Evolutionary conservation across 371 early-diverging fungal species (phyloP), one percentile per base, ranked within the genome.

Genomic region (Haplosporangium sp.): DNA sequence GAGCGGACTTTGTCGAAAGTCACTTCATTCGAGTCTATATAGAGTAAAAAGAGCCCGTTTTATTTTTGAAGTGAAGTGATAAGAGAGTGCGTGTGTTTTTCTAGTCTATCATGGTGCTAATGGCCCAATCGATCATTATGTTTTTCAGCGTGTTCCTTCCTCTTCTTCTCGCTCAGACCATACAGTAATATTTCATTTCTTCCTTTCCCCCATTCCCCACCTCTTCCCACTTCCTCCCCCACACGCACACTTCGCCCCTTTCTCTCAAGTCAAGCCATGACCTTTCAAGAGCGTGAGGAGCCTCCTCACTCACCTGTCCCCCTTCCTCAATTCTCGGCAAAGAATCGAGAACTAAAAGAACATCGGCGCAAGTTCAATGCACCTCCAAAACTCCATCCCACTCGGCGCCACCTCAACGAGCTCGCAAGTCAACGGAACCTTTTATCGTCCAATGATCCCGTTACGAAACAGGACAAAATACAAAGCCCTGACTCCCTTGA

Each of bases 351-450:
- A 20, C 58, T 38, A 55, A 68, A 64, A n/a, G 46, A 56, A 14
- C 55, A 41, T 2, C 68, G 21, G 16, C 59, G 74, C 21, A 51
- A 55, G 23, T 37, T 45, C 20, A 18, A 50, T 12, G 74, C 74
- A 0, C 74, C 74, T 11, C 46, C 51, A 9, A 59, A 52, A 45
- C 37, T n/a, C 42, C 55, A 55, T 5, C n/a, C 60, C 21, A 51
- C 16, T 36, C 23, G 23, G 38, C 64, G 55, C 9, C 67, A 55
- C 46, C 46, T 74, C 13, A 59, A 64, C 7, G 74, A 74, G 23
- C 68, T 74, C 38, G 48, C 47, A 3, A 47, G 41, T 20, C 69
- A 55, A 14, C 41, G 47, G 18, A 47, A 18, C 18, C 40, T 21
- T 5, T 18, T 52, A 0, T 36, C 36, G 0, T 46, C 37, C 1